Percentiles rank a stretch among this genome's conserved stretches.
phyloP scores from a whole-genome alignment of 2,329 filamentous ascomycete genomes.

The Colletotrichum sp. region DNA sequence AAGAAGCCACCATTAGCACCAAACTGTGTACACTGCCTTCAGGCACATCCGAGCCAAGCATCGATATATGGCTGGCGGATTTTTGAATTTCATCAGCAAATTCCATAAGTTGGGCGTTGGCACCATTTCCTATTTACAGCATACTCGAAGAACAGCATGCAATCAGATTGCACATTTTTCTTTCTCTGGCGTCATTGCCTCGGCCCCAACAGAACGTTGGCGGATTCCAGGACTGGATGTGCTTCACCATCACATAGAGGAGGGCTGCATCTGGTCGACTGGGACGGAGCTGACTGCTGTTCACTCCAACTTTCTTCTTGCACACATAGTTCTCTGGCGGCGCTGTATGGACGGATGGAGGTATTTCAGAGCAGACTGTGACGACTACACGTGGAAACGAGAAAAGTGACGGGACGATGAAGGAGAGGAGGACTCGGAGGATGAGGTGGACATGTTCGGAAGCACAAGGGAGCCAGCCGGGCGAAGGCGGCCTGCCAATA shows the following conservation, averaged over 20 bases:
- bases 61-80: background rate
- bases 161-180: constrained; percentile 16
- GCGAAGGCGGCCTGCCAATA: background rate
- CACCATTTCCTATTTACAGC: background rate
- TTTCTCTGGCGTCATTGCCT: background rate
- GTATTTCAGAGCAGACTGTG: background rate
- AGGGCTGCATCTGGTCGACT: background rate
- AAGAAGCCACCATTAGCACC: background rate
- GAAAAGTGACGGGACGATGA: background rate
- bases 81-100: background rate
- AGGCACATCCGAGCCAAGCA: background rate
- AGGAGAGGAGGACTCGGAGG: background rate
- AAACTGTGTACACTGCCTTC: background rate
- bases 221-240: background rate
- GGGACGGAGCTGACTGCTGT: background rate
- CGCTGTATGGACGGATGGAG: background rate
- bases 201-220: background rate
- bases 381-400: constrained; percentile 11
- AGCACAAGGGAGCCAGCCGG: background rate
- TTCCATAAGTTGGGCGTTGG: background rate
- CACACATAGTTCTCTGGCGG: background rate
- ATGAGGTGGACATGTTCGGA: background rate
- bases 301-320: background rate
- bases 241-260: background rate
- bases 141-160: constrained; percentile 19